Conservation (phyloP, 768 basidiomycete genomes). For the Crucibulum laeve region DNA sequence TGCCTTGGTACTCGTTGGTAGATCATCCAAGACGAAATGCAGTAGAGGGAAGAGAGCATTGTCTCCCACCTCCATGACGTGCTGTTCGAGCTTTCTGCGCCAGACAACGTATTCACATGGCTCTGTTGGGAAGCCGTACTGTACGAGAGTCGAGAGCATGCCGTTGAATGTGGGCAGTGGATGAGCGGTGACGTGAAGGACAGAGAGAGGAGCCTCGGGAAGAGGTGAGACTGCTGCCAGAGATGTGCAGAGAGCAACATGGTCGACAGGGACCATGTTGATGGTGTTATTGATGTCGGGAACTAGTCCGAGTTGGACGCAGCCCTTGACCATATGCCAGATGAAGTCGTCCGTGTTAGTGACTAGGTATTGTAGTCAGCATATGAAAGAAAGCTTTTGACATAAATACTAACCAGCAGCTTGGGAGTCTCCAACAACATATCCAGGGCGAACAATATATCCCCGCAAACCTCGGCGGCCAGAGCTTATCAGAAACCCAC, state of each 20-base stretch:
- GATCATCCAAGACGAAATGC: conserved; percentile 95
- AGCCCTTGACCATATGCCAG: conserved; percentile 98
- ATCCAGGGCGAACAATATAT: conserved; percentile 89
- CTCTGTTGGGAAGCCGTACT: conserved; percentile 77
- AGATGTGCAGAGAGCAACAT: conserved; percentile 81
- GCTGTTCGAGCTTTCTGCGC: conserved; percentile 89
- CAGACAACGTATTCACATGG: conserved; percentile 88
- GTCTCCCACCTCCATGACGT: conserved; percentile 91
- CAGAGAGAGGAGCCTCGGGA: conserved; percentile 41
- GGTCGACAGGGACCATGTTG: conserved; percentile 98
- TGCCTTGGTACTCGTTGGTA: conserved; percentile 94
- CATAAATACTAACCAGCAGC: conserved; percentile 60
- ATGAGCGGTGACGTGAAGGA: conserved; percentile 81
- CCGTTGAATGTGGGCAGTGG: conserved; percentile 89
- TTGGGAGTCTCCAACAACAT: conserved; percentile 89
- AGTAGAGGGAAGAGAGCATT: conserved; percentile 96
- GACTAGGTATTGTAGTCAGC: conserved; percentile 48
- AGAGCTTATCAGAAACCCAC: conserved; percentile 97
- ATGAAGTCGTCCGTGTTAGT: conserved; percentile 99
- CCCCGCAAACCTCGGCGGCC: conserved; percentile 81
- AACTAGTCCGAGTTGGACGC: conserved; percentile 91
- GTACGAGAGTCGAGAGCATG: conserved; percentile 68
- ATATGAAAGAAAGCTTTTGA: too few relatives aligned
- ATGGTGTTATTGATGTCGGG: conserved; percentile 98
- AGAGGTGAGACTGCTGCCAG: conserved; percentile 67